These are phyloP conservation scores for Penicillium ucsense DNA, from an alignment of 495 filamentous ascomycete species.

Conservation along the genomic window DNA sequence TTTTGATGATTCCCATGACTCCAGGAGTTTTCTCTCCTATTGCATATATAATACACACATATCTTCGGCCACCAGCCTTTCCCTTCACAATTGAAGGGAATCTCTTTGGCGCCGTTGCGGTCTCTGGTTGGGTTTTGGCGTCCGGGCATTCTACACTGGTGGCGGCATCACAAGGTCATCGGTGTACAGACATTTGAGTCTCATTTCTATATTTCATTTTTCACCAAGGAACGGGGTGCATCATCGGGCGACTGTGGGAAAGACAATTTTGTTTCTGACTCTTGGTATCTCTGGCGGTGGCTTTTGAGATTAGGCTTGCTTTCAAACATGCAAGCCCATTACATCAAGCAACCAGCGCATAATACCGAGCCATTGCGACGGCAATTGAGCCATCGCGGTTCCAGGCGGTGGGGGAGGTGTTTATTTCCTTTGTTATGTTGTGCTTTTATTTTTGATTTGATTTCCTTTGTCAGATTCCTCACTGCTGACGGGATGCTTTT, in stretches of 20 bases:
- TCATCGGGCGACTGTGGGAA: conserved; percentile 1
- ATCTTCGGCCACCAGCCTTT: conserved; percentile 1
- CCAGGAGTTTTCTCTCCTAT: conserved; percentile 30
- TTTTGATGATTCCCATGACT: conserved; percentile 29
- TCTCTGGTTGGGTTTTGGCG: conserved; percentile 31
- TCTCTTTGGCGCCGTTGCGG: conserved; percentile 9
- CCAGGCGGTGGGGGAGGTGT: conserved; percentile 14
- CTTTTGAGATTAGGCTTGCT: no score
- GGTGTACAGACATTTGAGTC: conserved; percentile 19
- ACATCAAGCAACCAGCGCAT: conserved; percentile 1
- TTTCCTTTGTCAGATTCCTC: conserved; percentile 6
- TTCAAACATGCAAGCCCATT: no score
- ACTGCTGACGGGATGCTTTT: conserved; percentile 3
- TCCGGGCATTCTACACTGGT: conserved; percentile 30
- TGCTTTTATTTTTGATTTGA: conserved; percentile 14
- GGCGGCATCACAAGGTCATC: conserved; percentile 17
- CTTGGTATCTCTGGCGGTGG: neutral
- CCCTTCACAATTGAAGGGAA: conserved; percentile 6
- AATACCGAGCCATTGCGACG: conserved; percentile 20
- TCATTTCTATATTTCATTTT: neutral
- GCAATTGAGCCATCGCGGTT: conserved; percentile 10
- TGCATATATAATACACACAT: conserved; percentile 25
- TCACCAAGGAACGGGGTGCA: neutral
- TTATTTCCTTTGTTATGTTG: conserved; percentile 16
- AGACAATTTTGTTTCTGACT: neutral